Evolutionary conservation across 2,329 filamentous ascomycete species (phyloP).

Genomic region (Talaromyces sp.): DNA sequence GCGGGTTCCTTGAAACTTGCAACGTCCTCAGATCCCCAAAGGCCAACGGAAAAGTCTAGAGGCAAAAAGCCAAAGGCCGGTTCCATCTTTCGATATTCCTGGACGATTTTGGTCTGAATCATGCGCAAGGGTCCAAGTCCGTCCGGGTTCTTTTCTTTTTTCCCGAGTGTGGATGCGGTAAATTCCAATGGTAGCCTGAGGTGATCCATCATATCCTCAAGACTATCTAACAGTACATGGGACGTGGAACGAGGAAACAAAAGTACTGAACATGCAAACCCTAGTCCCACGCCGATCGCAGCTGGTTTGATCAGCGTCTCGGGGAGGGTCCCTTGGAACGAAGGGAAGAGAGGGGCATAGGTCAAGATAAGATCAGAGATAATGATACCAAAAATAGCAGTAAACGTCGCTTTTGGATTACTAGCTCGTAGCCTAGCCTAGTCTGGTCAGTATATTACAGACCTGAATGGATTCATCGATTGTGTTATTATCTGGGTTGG

Average conservation of each 20-base stretch:
- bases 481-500: not conserved
- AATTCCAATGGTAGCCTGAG: conserved; percentile 27
- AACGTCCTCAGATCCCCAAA: conserved; percentile 45
- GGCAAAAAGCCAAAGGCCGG: conserved; percentile 39
- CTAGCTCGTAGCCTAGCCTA: conserved; percentile 41
- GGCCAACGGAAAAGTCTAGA: conserved; percentile 44
- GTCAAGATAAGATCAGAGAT: conserved; percentile 44
- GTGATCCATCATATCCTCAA: conserved; percentile 25
- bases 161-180: conserved; percentile 19
- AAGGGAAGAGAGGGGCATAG: conserved; percentile 39
- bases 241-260: conserved; percentile 51
- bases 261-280: conserved; percentile 40
- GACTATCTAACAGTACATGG: conserved; percentile 35
- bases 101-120: conserved; percentile 31
- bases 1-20: conserved; percentile 32
- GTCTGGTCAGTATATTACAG: not conserved
- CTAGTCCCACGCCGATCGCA: conserved; percentile 44
- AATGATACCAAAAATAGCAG: conserved; percentile 47
- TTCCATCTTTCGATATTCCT: conserved; percentile 33
- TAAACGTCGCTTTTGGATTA: conserved; percentile 43
- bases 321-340: conserved; percentile 38
- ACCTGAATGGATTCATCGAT: not conserved
- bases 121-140: conserved; percentile 22
- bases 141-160: conserved; percentile 13
- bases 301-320: conserved; percentile 42